Conservation (phyloP, 371 early-diverging fungal genomes). For the Blakeslea trispora region DNA sequence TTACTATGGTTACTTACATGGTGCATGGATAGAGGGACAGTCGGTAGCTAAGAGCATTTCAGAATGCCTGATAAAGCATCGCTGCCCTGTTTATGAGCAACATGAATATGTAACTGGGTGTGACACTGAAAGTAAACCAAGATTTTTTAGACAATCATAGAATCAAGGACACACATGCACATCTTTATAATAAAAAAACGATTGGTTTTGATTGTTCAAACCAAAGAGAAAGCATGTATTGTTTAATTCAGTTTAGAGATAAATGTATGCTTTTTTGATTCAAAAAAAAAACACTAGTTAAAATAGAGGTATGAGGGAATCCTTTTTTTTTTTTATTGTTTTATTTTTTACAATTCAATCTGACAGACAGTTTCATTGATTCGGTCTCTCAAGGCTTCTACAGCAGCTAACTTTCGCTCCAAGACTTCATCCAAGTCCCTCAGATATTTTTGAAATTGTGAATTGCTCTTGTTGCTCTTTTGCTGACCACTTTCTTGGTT, state of each 20-base stretch:
- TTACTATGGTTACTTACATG: slow-evolving; percentile 50
- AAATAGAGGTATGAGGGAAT: no score
- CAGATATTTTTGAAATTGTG: slow-evolving; percentile 50
- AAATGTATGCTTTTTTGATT: no score
- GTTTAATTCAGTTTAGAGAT: no score
- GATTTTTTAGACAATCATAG: slow-evolving; percentile 16
- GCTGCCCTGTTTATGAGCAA: slow-evolving; percentile 21
- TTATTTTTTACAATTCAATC: slow-evolving; percentile 33
- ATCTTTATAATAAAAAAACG: no score
- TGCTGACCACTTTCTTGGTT: slow-evolving; percentile 26
- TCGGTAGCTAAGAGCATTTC: slow-evolving; percentile 24
- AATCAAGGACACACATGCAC: no score
- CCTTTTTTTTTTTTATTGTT: no score
- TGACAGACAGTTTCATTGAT: slow-evolving; percentile 45
- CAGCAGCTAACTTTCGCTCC: slow-evolving; percentile 55
- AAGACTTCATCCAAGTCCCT: slow-evolving; percentile 61
- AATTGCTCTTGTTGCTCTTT: slow-evolving; percentile 25
- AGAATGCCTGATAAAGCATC: slow-evolving; percentile 20
- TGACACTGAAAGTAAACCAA: slow-evolving; percentile 9
- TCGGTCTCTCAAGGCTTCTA: slow-evolving; percentile 52
- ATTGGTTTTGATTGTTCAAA: no score
- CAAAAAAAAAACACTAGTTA: no score
- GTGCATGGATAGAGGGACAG: slow-evolving; percentile 48
- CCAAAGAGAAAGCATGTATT: no score
- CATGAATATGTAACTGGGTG: slow-evolving; percentile 36